Evolutionary conservation across 345 rosid species (phyloP), one percentile per base, ranked within the genome.

Genomic region (Ceriops decandra): DNA sequence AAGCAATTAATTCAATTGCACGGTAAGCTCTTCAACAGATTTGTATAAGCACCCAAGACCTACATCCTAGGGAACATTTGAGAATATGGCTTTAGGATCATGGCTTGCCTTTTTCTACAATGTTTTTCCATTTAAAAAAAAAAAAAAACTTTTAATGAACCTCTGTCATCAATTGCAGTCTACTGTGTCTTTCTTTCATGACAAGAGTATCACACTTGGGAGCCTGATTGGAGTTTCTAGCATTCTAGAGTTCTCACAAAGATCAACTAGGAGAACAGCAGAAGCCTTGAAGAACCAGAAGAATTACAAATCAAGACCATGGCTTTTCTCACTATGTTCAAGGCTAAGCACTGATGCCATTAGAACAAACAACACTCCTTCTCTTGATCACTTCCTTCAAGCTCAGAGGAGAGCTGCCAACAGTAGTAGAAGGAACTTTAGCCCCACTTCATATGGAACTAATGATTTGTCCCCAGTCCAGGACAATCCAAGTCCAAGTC

Each of bases 321-420:
- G 98, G 88, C 52, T 86, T 42, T 86, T 88, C 76, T 92, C 96
- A 6, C 77, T 92, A 21, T 90, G 96, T 79, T 85, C 98, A 27
- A 90, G 83, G 64, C 85, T 86, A 63, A 82, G 70, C 85, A 82
- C 95, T 22, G 85, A 88, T 64, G 85, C 90, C 57, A 88, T 87
- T 57, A 60, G 76, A 74, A 78, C 74, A 54, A 72, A 68, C 71
- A 74, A 66, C 46, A 66, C 83, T 61, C 84, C 79, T 20, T 90
- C 92, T 52, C 98, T 90, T 5, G 92, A 87, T 47, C 88, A 84
- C 64, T 86, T 86, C 68, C 98, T 90, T 70, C 76, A 80, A 79
- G 87, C 63, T 42, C 96, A 92, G 75, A 83, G 98, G 76, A 80
- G 81, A 84, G 81, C 85, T 5, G 74, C 80, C 36, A 69, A 24